A percentile compares a stretch with the other conserved stretches of the same genome.
Conservation (phyloP, 345 rosid genomes). For the Syzygium aqueum region DNA sequence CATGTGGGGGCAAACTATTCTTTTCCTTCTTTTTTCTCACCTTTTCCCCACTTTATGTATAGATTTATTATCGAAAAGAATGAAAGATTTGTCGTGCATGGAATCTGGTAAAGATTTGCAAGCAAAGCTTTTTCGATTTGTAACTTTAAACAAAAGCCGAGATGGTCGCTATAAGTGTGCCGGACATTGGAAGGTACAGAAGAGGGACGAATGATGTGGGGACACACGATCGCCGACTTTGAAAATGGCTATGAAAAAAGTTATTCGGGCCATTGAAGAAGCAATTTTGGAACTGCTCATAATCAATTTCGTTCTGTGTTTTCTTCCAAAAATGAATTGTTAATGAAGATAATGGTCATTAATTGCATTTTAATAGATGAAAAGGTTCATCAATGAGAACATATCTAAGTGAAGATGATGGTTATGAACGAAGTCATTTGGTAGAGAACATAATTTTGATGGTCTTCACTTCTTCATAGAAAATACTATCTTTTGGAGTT, state of each 20-base stretch:
- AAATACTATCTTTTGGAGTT: not conserved
- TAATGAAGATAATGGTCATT: not conserved
- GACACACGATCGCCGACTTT: not conserved
- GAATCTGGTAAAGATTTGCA: not conserved
- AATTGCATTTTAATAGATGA: not conserved
- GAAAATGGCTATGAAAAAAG: not conserved
- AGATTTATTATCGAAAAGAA: not conserved
- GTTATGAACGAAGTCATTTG: not conserved
- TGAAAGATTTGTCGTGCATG: not conserved
- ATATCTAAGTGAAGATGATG: not conserved
- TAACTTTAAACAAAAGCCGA: not conserved
- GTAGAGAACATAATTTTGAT: not conserved
- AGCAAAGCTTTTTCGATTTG: not conserved
- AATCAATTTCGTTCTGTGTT: not conserved
- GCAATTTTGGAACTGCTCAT: not conserved
- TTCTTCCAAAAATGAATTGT: not conserved
- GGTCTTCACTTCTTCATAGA: not conserved
- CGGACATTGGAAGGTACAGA: not conserved
- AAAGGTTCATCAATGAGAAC: not conserved
- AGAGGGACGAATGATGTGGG: not conserved
- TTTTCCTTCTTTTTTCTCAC: not conserved
- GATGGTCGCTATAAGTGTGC: not conserved
- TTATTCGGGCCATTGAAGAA: not conserved
- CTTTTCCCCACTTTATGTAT: not conserved
- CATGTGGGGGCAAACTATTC: not conserved